Conservation (phyloP, 805 yeast genomes). For the Lachancea meyersii region DNA sequence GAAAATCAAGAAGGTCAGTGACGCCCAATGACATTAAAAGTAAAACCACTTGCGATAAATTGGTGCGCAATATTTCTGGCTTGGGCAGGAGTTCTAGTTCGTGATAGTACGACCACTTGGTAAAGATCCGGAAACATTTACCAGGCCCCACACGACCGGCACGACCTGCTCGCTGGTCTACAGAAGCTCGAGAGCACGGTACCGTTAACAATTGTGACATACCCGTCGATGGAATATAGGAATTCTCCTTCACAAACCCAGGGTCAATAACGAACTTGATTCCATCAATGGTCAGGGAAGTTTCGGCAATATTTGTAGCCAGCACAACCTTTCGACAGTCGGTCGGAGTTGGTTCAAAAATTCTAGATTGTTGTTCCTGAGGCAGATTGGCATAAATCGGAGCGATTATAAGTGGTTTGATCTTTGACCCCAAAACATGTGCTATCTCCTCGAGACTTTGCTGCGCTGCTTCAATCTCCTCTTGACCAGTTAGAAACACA, state of each 20-base stretch:
- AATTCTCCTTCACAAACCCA: constrained; percentile 89
- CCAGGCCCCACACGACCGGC: constrained; percentile 99
- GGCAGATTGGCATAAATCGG: constrained; percentile 93
- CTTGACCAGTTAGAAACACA: constrained; percentile 93
- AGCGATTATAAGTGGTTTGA: constrained; percentile 60
- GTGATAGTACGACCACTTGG: constrained; percentile 60
- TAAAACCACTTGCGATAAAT: constrained; percentile 69
- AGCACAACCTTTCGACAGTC: constrained; percentile 77
- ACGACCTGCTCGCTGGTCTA: constrained; percentile 94
- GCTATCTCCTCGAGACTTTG: constrained; percentile 65
- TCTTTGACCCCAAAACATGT: constrained; percentile 51
- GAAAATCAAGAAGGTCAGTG: constrained; percentile 72
- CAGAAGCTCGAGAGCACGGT: constrained; percentile 92
- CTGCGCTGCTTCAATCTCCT: constrained; percentile 81
- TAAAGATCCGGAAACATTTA: constrained; percentile 81
- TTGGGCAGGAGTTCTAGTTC: constrained; percentile 76
- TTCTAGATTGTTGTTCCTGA: constrained; percentile 68
- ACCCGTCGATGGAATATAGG: constrained; percentile 79
- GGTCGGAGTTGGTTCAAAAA: constrained; percentile 83
- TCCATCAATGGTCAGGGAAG: constrained; percentile 95
- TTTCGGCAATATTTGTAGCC: constrained; percentile 96
- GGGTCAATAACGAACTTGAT: constrained; percentile 90
- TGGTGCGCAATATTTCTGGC: constrained; percentile 88
- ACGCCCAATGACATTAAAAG: constrained; percentile 79
- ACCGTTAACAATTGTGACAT: constrained; percentile 82